phyloP scores from a whole-genome alignment of 2,329 filamentous ascomycete species.

The Cladophialophora exuberans region DNA sequence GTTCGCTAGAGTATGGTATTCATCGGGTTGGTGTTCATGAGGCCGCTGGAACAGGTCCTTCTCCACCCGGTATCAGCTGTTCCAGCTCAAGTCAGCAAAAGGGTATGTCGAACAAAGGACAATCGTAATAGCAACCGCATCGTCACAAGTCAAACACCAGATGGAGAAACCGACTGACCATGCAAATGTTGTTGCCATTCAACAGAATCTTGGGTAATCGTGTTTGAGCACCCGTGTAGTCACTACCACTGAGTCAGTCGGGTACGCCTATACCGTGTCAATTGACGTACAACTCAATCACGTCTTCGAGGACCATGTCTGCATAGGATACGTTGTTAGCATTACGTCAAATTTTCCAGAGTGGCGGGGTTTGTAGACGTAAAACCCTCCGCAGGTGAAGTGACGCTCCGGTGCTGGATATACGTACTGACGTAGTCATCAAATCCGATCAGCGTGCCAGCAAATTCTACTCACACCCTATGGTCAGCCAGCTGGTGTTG shows the following conservation, averaged over 20 bases:
- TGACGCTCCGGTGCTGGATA: not conserved
- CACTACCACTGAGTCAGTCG: conserved; percentile 41
- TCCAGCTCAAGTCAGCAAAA: conserved; percentile 9
- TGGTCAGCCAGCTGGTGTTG: no score
- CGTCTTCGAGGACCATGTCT: conserved; percentile 99
- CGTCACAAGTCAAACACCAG: no score
- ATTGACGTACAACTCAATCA: conserved; percentile 82
- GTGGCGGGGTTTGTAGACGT: no score
- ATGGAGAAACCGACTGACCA: conserved; percentile 64
- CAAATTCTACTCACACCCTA: conserved; percentile 71
- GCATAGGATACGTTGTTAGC: not conserved
- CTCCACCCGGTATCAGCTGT: conserved; percentile 77
- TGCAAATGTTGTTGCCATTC: conserved; percentile 99
- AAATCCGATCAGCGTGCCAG: conserved; percentile 89
- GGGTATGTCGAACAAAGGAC: not conserved
- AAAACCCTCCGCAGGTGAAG: not conserved
- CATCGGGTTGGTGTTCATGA: conserved; percentile 1
- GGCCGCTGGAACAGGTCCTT: conserved; percentile 57
- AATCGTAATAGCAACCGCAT: no score
- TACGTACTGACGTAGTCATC: conserved; percentile 99
- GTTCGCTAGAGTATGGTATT: not conserved
- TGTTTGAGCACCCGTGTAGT: conserved; percentile 84
- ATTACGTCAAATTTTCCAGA: no score
- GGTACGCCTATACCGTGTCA: not conserved
- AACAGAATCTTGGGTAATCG: conserved; percentile 93